Conservation (phyloP, 2,329 filamentous ascomycete genomes). For the Sporothrix humicola region DNA sequence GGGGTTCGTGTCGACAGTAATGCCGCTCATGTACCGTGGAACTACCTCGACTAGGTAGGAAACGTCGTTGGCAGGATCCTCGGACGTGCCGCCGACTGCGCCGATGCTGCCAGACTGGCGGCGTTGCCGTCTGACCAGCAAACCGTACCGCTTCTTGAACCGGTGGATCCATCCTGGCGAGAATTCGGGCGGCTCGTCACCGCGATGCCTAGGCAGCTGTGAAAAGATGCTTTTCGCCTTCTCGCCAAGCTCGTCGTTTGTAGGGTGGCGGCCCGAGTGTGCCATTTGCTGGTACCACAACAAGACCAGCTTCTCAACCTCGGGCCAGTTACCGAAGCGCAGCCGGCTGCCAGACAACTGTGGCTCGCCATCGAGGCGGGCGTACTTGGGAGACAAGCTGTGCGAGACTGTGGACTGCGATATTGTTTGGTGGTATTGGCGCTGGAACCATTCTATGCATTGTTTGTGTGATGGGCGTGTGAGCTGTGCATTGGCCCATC, state of each 20-base stretch:
- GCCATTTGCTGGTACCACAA: constrained; percentile 61
- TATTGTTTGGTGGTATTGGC: constrained; percentile 64
- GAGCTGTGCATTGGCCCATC: constrained; percentile 63
- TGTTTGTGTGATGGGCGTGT: constrained; percentile 64
- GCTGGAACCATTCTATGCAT: constrained; percentile 68
- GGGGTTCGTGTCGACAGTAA: constrained; percentile 64
- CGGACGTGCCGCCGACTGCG: constrained; percentile 52
- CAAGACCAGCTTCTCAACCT: constrained; percentile 64
- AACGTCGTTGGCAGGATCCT: constrained; percentile 61
- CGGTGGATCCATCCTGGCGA: constrained; percentile 69
- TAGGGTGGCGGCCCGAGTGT: constrained; percentile 61
- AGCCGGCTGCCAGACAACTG: constrained; percentile 67
- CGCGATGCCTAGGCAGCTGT: constrained; percentile 64
- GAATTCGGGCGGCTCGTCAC: constrained; percentile 65
- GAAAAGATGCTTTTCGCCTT: constrained; percentile 66
- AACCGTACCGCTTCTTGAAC: constrained; percentile 67
- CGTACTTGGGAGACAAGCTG: constrained; percentile 66
- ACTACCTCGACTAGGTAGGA: constrained; percentile 65
- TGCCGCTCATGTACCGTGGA: constrained; percentile 60
- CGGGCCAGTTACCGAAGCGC: constrained; percentile 68
- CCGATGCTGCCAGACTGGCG: constrained; percentile 50
- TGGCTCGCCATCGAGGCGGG: constrained; percentile 64
- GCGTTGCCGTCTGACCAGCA: constrained; percentile 62
- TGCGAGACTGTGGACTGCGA: constrained; percentile 69
- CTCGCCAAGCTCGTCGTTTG: constrained; percentile 66